Evolutionary conservation across 371 early-diverging fungal genomes (phyloP).

Genomic region (Smittium culicis): DNA sequence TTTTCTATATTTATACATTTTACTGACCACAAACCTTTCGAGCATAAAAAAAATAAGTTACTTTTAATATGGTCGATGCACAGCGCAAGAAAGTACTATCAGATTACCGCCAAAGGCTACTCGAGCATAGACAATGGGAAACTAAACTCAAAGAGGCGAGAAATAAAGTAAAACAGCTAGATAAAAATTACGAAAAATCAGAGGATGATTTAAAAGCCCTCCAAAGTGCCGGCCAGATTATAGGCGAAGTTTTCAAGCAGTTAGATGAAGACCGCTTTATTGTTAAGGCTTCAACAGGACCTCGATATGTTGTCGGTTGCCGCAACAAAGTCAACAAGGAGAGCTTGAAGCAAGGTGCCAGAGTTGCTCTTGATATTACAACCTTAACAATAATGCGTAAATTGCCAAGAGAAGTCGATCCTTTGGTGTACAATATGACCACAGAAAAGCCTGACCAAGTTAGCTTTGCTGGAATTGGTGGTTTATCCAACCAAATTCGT

Average conservation of each 20-base stretch:
- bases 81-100: conserved; percentile 58
- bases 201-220: conserved; percentile 98
- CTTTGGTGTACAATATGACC: conserved; percentile 98
- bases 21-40: too few species aligned
- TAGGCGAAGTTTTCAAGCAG: conserved; percentile 98
- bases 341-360: conserved; percentile 83
- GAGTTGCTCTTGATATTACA: conserved; percentile 99
- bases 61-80: conserved; percentile 15
- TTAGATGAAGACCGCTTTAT: conserved; percentile 96
- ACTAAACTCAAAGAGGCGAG: conserved; percentile 91
- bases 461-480: conserved; percentile 96
- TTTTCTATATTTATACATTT: too few species aligned
- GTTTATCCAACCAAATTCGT: conserved; percentile 93
- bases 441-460: conserved; percentile 93
- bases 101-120: conserved; percentile 70
- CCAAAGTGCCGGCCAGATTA: conserved; percentile 98
- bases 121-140: conserved; percentile 88
- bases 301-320: conserved; percentile 98
- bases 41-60: neutral
- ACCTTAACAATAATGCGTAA: conserved; percentile 98
- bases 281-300: conserved; percentile 97
- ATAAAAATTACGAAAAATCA: conserved; percentile 82
- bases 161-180: conserved; percentile 62
- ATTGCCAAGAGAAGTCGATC: conserved; percentile 98
- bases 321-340: conserved; percentile 86